Evolutionary conservation across 2,329 filamentous ascomycete genomes (phyloP), one percentile per base, ranked within the genome.

Genomic region (Aureobasidium leucospermi): DNA sequence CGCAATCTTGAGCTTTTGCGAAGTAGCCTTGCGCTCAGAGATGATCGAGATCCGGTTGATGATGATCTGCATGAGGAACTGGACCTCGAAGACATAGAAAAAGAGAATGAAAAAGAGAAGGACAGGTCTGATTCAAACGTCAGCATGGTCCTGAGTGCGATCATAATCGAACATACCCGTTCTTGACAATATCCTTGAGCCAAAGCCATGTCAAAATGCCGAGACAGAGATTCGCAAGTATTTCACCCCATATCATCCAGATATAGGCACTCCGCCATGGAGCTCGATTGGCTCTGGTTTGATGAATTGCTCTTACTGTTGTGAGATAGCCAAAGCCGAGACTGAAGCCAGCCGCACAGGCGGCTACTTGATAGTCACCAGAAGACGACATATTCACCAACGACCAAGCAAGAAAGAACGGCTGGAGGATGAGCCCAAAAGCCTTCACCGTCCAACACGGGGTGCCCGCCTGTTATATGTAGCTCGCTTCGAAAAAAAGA

Each of bases 181-280:
- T 57, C 7, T 47, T 45, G 15, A 57, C 42, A 9, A 47, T 43
- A 11, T 57, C 53, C n/a, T 57, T 57, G 13, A 75, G 48, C 62
- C 71, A 71, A 51, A 74, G 36, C 59, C 63, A 74, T 61, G 68
- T 69, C 43, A 79, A 71, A 19, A 77, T 60, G 6, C 70, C 73
- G 67, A 80, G 79, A 7, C 69, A 63, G 9, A 76, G 67, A 13
- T 74, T 78, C 3, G 75, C 74, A 1, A 70, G 1, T 2, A 79
- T 69, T 63, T 57, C 53, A 1, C 53, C 78, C 78, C 78, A 80
- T 53, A 80, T 73, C 74, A 80, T 74, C 68, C 74, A 76, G 0
- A 80, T 58, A 16, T 62, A 62, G 6, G 28, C 36, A 23, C 36
- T 42, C 6, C 45, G 32, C 13, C 15, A 32, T 6, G 56, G 56